Conservation (phyloP, 108 stramenopile genomes). For the Cyclotella cryptica region DNA sequence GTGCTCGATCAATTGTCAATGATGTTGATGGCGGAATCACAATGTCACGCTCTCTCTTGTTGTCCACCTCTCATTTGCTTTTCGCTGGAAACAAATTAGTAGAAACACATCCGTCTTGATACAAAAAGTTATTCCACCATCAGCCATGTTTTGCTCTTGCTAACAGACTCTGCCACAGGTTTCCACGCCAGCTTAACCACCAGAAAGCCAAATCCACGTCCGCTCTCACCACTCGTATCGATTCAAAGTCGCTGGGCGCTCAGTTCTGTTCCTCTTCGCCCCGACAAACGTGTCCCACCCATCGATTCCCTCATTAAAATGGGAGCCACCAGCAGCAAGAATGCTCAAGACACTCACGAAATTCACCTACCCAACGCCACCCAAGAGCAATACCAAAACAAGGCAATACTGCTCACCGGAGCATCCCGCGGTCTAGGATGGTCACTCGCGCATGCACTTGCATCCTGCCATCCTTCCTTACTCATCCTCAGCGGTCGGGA, state of each 20-base stretch:
- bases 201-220: background rate
- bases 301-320: slow-evolving; percentile 5
- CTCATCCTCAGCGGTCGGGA: slow-evolving; percentile 74
- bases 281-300: too few species aligned
- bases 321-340: slow-evolving; percentile 2
- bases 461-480: slow-evolving; percentile 51
- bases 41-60: too few species aligned
- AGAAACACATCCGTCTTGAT: too few species aligned
- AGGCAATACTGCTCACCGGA: slow-evolving; percentile 72
- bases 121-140: too few species aligned
- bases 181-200: background rate
- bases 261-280: too few species aligned
- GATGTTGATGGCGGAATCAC: too few species aligned
- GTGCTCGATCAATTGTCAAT: too few species aligned
- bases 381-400: slow-evolving; percentile 20
- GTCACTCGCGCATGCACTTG: slow-evolving; percentile 61
- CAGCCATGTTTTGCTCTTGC: background rate
- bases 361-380: background rate
- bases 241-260: too few species aligned
- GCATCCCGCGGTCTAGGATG: slow-evolving; percentile 79
- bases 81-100: too few species aligned
- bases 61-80: too few species aligned
- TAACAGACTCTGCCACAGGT: background rate
- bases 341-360: background rate
- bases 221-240: background rate